Evolutionary conservation across 2,329 filamentous ascomycete genomes (phyloP).

Genomic region (Colletotrichum echinochloae): DNA sequence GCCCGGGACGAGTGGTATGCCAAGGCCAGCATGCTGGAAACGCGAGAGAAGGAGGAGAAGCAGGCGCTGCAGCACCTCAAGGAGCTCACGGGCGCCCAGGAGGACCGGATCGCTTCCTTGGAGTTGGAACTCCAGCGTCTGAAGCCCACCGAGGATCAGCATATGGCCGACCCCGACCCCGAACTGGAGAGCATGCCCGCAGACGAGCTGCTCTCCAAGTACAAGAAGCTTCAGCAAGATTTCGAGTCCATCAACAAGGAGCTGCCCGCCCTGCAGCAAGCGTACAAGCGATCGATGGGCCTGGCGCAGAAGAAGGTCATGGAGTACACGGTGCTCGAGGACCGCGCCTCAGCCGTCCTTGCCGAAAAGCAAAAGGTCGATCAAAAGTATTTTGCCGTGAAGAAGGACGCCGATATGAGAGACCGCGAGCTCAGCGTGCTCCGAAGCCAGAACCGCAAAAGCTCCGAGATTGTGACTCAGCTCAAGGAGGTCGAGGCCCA

Average conservation of each 20-base stretch:
- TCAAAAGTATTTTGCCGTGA: slow-evolving; percentile 96
- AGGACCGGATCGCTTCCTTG: slow-evolving; percentile 82
- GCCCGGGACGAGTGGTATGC: slow-evolving; percentile 87
- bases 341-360: slow-evolving; percentile 77
- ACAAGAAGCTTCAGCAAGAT: slow-evolving; percentile 80
- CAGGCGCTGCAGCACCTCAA: slow-evolving; percentile 78
- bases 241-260: slow-evolving; percentile 89
- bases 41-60: slow-evolving; percentile 81
- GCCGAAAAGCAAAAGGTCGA: slow-evolving; percentile 97
- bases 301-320: slow-evolving; percentile 88
- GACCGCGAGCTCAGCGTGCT: slow-evolving; percentile 84
- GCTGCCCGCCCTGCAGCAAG: slow-evolving; percentile 87
- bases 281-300: slow-evolving; percentile 89
- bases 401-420: slow-evolving; percentile 91
- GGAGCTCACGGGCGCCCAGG: slow-evolving; percentile 82
- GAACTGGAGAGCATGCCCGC: slow-evolving; percentile 70
- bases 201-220: slow-evolving; percentile 80
- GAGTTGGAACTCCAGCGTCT: slow-evolving; percentile 86
- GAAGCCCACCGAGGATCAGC: slow-evolving; percentile 60
- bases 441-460: slow-evolving; percentile 86
- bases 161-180: slow-evolving; percentile 58
- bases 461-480: slow-evolving; percentile 91
- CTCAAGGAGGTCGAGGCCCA: slow-evolving; percentile 90
- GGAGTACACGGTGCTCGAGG: slow-evolving; percentile 81
- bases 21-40: slow-evolving; percentile 83